phyloP scores from a whole-genome alignment of 345 rosid genomes.

The Boechera divaricarpa region DNA sequence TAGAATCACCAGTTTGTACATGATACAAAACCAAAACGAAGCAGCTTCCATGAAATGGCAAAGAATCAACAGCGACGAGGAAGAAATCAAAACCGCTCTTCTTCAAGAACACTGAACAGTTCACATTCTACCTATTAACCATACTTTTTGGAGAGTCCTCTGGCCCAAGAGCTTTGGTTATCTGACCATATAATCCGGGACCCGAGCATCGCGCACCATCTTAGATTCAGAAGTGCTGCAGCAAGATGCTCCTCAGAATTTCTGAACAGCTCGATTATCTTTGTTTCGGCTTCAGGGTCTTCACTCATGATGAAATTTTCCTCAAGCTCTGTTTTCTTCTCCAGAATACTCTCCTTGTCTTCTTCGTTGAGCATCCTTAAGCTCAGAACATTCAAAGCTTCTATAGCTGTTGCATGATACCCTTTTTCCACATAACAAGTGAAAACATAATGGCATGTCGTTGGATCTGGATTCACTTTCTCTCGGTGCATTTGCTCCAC shows the following conservation, averaged over 20 bases:
- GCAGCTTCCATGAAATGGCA: slow-evolving; percentile 10
- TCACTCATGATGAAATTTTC: slow-evolving; percentile 61
- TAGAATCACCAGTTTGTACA: background rate
- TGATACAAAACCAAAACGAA: slow-evolving; percentile 4
- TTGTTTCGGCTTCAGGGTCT: slow-evolving; percentile 61
- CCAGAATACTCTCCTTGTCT: slow-evolving; percentile 45
- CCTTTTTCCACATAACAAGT: slow-evolving; percentile 51
- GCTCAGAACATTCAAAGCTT: slow-evolving; percentile 79
- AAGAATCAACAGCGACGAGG: slow-evolving; percentile 8
- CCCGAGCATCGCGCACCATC: slow-evolving; percentile 79
- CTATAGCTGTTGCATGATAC: slow-evolving; percentile 56
- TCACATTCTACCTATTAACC: slow-evolving; percentile 30
- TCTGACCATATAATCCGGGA: slow-evolving; percentile 64
- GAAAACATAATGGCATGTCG: slow-evolving; percentile 70
- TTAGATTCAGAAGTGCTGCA: slow-evolving; percentile 63
- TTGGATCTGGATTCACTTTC: slow-evolving; percentile 68
- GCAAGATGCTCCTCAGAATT: slow-evolving; percentile 51
- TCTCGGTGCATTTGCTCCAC: slow-evolving; percentile 64
- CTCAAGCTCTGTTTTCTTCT: slow-evolving; percentile 55
- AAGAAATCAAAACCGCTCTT: slow-evolving; percentile 13
- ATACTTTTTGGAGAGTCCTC: slow-evolving; percentile 52
- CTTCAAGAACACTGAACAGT: slow-evolving; percentile 11
- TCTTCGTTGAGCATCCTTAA: slow-evolving; percentile 66
- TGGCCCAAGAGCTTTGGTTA: slow-evolving; percentile 65
- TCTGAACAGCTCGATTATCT: slow-evolving; percentile 53